These are phyloP conservation scores for Casuarina cunninghamiana DNA, from an alignment of 306 rosid genomes.

Conservation along the genomic window DNA sequence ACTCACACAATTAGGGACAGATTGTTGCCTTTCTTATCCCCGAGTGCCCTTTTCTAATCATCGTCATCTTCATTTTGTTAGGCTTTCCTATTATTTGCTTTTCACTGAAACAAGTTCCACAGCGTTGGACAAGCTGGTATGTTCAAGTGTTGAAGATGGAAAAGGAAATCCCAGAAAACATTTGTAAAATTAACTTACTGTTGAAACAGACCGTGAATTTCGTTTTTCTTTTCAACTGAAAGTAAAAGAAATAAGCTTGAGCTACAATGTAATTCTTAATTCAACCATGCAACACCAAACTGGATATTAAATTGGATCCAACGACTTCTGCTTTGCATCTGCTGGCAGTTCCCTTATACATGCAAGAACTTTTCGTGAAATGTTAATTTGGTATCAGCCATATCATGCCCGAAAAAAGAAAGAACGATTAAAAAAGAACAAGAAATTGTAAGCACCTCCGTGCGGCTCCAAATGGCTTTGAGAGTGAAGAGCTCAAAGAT, in stretches of 20 bases:
- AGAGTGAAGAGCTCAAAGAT: constrained; percentile 63
- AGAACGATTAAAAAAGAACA: neutral
- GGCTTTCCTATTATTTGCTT: neutral
- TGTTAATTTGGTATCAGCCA: neutral
- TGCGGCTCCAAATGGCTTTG: constrained; percentile 91
- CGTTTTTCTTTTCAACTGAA: neutral
- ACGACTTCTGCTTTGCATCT: neutral
- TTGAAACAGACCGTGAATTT: neutral
- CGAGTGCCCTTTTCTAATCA: neutral
- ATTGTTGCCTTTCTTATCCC: neutral
- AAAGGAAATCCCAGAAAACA: neutral
- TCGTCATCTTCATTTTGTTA: neutral
- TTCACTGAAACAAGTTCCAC: neutral
- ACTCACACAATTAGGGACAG: neutral
- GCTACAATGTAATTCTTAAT: neutral
- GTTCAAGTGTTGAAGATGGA: neutral
- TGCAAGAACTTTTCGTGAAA: neutral
- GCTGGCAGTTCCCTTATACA: neutral
- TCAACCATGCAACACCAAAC: neutral
- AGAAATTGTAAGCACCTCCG: constrained; percentile 41
- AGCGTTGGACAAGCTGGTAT: neutral
- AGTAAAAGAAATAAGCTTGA: neutral
- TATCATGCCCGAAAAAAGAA: neutral
- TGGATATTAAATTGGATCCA: neutral
- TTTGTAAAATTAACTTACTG: neutral